Conservation (phyloP, 2,329 filamentous ascomycete species). For the Neospermospora avenae region DNA sequence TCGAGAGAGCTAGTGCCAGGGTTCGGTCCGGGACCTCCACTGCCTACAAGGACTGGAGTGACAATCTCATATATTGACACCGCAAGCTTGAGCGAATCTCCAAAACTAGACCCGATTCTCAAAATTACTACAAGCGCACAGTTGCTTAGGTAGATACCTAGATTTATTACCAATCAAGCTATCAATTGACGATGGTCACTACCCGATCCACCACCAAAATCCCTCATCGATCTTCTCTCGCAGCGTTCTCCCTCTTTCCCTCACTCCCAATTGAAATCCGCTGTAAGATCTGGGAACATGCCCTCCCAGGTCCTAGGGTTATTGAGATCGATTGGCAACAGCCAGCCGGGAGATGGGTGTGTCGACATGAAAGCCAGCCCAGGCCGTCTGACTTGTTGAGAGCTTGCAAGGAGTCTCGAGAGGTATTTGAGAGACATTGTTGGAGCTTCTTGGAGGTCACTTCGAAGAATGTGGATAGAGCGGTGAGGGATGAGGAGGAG, state of each 20-base stretch:
- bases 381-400: background rate
- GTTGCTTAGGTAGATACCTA: too few relatives aligned
- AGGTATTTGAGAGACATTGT: background rate
- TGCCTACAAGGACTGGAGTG: too few relatives aligned
- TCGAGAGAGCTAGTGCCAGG: too few relatives aligned
- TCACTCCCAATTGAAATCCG: slow-evolving; percentile 15
- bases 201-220: background rate
- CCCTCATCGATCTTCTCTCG: background rate
- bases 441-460: background rate
- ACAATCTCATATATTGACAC: too few relatives aligned
- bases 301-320: slow-evolving; percentile 3
- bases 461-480: background rate
- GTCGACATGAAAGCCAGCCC: background rate
- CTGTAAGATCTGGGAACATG: slow-evolving; percentile 37
- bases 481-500: background rate
- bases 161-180: too few relatives aligned
- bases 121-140: too few relatives aligned
- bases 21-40: too few relatives aligned
- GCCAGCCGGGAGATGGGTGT: background rate
- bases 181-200: background rate
- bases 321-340: background rate
- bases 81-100: too few relatives aligned
- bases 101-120: too few relatives aligned
- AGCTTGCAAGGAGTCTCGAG: background rate
- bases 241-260: slow-evolving; percentile 3